phyloP scores from a whole-genome alignment of 78 protist species.

The Dictyostelium brefeldianum region DNA sequence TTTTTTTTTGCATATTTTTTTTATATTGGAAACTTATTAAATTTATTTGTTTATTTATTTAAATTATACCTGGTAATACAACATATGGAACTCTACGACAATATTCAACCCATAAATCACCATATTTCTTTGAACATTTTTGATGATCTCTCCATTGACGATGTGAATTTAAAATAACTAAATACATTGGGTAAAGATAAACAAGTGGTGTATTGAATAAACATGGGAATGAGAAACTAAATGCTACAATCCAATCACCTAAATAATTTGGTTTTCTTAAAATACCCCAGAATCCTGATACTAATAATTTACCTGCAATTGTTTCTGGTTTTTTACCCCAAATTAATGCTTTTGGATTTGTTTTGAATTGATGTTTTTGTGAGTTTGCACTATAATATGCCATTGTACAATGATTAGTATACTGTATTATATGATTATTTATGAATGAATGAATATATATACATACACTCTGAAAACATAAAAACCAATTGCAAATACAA shows the following conservation, averaged over 20 bases:
- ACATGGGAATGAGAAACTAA: conserved; percentile 42
- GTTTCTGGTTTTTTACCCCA: conserved; percentile 38
- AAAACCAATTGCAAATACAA: conserved; percentile 17
- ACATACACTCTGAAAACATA: conserved; percentile 18
- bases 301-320: conserved; percentile 15
- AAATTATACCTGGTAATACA: conserved; percentile 10
- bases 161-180: conserved; percentile 16
- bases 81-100: conserved; percentile 34
- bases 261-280: conserved; percentile 34
- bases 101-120: conserved; percentile 27
- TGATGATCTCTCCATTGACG: conserved; percentile 36
- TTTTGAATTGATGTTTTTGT: conserved; percentile 37
- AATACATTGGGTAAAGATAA: conserved; percentile 21
- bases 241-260: conserved; percentile 35
- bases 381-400: conserved; percentile 15
- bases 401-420: no score
- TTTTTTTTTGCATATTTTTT: neutral
- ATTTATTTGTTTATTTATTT: neutral
- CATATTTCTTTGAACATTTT: conserved; percentile 31
- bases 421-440: no score
- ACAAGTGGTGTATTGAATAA: conserved; percentile 24
- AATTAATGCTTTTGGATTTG: conserved; percentile 31
- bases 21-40: neutral
- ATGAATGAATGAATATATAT: no score
- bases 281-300: conserved; percentile 40